A percentile compares a stretch with the other conserved stretches of the same genome.
These are phyloP conservation scores for Xylariaceae sp. DNA, from an alignment of 2,329 filamentous ascomycete species.

Conservation along the genomic window DNA sequence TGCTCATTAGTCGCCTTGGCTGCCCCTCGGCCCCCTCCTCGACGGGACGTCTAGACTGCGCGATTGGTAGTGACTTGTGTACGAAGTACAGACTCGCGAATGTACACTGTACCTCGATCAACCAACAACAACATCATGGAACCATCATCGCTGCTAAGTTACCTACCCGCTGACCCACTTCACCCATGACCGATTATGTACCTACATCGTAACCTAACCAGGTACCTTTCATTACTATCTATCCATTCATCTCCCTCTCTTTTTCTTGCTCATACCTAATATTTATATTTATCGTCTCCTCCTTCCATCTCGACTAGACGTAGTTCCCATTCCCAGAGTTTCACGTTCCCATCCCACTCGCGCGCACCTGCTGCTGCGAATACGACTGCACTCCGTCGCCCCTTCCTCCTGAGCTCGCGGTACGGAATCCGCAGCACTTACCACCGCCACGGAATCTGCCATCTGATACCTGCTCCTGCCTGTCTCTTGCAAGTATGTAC, in stretches of 20 bases:
- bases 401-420: too few species aligned
- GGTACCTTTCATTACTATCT: neutral
- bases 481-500: neutral
- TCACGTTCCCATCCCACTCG: too few species aligned
- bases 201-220: neutral
- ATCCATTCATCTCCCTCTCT: neutral
- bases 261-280: neutral
- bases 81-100: neutral
- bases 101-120: neutral
- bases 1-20: neutral
- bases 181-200: neutral
- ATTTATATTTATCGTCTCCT: neutral
- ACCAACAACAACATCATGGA: neutral
- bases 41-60: neutral
- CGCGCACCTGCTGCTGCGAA: too few species aligned
- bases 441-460: too few species aligned
- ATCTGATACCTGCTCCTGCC: neutral
- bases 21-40: neutral
- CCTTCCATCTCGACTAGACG: neutral
- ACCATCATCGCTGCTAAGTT: constrained; percentile 2
- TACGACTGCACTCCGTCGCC: too few species aligned
- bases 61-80: neutral
- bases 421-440: too few species aligned
- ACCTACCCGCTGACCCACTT: constrained; percentile 1
- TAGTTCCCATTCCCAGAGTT: too few species aligned